Percentiles rank a stretch among this genome's conserved stretches.
Evolutionary conservation across 306 rosid species (phyloP).

Genomic region (Clitoria ternatea): DNA sequence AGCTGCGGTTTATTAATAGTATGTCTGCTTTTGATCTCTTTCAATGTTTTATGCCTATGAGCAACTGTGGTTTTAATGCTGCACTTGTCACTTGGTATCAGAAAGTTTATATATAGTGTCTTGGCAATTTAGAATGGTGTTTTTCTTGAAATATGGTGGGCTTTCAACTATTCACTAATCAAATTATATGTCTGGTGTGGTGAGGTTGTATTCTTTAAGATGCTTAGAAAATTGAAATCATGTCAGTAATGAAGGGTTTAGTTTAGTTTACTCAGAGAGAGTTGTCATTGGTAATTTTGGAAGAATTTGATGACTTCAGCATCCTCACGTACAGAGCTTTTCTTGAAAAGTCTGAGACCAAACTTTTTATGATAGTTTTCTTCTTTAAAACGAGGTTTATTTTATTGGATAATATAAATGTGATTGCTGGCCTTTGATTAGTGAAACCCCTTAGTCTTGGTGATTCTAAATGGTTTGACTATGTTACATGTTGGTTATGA

Average conservation of each 20-base stretch:
- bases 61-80: neutral
- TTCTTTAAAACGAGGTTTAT: neutral
- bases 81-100: neutral
- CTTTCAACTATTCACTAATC: neutral
- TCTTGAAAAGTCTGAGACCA: neutral
- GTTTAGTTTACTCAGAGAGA: neutral
- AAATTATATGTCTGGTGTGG: neutral
- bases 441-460: neutral
- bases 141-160: neutral
- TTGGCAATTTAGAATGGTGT: neutral
- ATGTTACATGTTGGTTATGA: neutral
- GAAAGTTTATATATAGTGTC: neutral
- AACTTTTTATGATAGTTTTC: neutral
- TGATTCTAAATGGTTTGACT: conserved; percentile 1
- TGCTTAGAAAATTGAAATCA: neutral
- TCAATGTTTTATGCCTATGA: neutral
- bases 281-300: neutral
- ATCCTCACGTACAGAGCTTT: neutral
- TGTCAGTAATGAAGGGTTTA: neutral
- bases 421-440: neutral
- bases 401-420: neutral
- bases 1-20: neutral
- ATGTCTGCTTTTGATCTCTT: neutral
- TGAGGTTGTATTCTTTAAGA: too few relatives aligned
- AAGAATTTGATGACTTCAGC: neutral